A percentile compares a stretch with the other conserved stretches of the same genome.
These are phyloP conservation scores for Neurospora tetraspora DNA, from an alignment of 495 filamentous ascomycete genomes.

Conservation along the genomic window DNA sequence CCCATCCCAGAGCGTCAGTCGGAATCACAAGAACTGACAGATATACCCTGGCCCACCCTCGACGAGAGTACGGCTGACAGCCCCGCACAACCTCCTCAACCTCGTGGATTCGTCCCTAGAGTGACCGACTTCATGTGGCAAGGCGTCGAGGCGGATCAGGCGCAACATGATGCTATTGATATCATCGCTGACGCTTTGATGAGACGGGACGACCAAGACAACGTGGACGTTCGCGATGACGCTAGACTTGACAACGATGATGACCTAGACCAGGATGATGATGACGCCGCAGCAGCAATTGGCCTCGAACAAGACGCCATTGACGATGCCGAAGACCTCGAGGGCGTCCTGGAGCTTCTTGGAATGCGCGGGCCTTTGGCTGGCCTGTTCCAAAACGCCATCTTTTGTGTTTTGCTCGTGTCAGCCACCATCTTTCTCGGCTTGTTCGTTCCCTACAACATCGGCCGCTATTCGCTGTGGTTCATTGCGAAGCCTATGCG, in stretches of 20 bases:
- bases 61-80: not conserved
- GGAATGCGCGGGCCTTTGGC: constrained; percentile 91
- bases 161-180: constrained; percentile 22
- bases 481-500: constrained; percentile 70
- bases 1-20: not conserved
- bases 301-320: constrained; percentile 39
- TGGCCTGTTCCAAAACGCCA: constrained; percentile 83
- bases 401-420: constrained; percentile 86
- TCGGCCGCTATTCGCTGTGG: constrained; percentile 74
- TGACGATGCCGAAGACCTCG: constrained; percentile 93
- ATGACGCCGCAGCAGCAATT: constrained; percentile 28
- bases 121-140: constrained; percentile 43
- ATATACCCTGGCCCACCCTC: not conserved
- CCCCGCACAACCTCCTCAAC: constrained; percentile 5
- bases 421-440: constrained; percentile 73
- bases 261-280: constrained; percentile 32
- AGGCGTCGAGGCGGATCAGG: constrained; percentile 23
- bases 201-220: constrained; percentile 13
- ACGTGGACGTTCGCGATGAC: constrained; percentile 25
- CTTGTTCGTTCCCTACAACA: constrained; percentile 84
- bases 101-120: constrained; percentile 23
- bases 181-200: constrained; percentile 22
- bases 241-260: constrained; percentile 14
- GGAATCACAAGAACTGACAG: not conserved
- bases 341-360: constrained; percentile 91